Base-by-base conservation (phyloP, 179 eudicot genomes). In the Spinacia oleracea region DNA sequence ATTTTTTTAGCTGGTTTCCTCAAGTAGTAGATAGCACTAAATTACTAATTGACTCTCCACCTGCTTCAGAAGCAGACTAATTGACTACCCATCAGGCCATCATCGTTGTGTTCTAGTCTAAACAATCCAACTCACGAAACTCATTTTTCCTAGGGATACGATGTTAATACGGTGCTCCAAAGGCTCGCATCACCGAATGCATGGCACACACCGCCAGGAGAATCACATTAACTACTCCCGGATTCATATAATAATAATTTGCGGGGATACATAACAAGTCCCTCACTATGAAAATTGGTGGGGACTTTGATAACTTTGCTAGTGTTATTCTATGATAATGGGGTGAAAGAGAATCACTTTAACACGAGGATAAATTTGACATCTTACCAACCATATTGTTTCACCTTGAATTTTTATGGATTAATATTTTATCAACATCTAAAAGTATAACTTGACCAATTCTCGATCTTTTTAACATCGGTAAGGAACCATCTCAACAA, bases 1-100 rank as follows among this genome's bases (percentile, higher is more conserved):
- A 73, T 51, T 63, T n/a, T 15, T 15, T 66, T 35, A 60, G 83
- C 73, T 80, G 81, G 81, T 84, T 73, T 77, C 65, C 66, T 34
- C 74, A 56, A 45, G 56, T 67, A 69, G 58, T 53, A 46, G 25
- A 46, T 67, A 69, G 58, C 43, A 63, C 31, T 43, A 60, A 11
- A 53, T 53, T 20, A 15, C 74, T 53, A 25, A 78, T 63, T 72
- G 67, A 51, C 74, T 23, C 55, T 67, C 60, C 69, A 40, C 38
- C 72, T 74, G 65, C 53, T 83, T 70, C 12, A 51, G 64, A 45
- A 66, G 46, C 76, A 75, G 34, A 53, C 55, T 58, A 75, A 70
- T 75, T 78, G 79, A 79, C 74, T 23, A 43, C 50, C 60, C 77
- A 64, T 71, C 77, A 14, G 32, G 40, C 60, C 77, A 64, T 71